Base-by-base conservation (phyloP, 2,329 filamentous ascomycete species). In the Phyllosticta paracitricarpa region DNA sequence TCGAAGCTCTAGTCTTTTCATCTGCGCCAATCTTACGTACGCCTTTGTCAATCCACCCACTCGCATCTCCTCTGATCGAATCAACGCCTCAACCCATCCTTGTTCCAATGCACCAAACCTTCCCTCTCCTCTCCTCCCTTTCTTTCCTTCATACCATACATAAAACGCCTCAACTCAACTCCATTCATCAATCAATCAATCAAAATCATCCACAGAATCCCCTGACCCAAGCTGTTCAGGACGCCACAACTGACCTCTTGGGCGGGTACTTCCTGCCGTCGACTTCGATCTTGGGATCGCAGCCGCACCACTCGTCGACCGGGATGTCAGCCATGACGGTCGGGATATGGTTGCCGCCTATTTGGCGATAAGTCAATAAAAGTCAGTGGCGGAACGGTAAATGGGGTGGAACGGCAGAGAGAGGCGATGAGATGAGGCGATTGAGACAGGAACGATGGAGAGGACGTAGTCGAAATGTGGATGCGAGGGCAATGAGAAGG, bases 201-300 rank as follows among this genome's bases (percentile, higher is more conserved):
- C 51, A 3, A 3, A n/a, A 35, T 30, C 48, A 53, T 19, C 22
- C 10, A 55, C 59, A 61, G 25, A 61, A 57, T n/a, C 40, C 17
- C 28, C 52, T 53, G 48, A 61, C 25, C 19, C 33, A 14, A 5
- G 59, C 51, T 54, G 57, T 55, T 57, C 59, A 61, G 40, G 40
- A 19, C 17, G 40, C 40, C 40, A 53, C 55, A 7, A 72, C 70
- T 48, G 72, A 74, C 4, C 79, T 84, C 80, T 82, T 86, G 28
- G 86, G 85, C 62, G 86, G 86, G 68, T 88, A 89, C 68, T 80
- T 68, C 68, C 82, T 82, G 54, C 84, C 85, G 61, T 83, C 80
- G 51, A 78, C 77, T 68, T 84, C 81, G 64, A 88, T 77, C 69
- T 82, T 82, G 28, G 87, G 86, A 67, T 80, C 77, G 70, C 87